These are phyloP conservation scores for Mucor circinelloides DNA, from an alignment of 371 early-diverging fungal genomes.

Conservation along the genomic window DNA sequence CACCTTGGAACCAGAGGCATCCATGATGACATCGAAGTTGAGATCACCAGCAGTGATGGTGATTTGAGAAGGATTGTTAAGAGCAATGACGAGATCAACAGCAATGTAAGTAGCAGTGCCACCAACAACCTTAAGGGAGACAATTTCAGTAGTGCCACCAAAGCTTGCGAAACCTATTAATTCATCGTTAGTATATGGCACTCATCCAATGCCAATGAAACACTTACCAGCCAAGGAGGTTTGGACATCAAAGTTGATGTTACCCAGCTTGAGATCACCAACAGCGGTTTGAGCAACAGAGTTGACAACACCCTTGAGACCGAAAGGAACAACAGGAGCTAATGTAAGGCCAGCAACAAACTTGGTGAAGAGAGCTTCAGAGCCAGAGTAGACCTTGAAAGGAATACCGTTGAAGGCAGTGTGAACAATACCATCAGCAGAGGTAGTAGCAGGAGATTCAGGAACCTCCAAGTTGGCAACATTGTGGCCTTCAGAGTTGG, in stretches of 20 bases:
- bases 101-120: constrained; percentile 44
- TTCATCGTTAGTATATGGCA: neutral
- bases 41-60: constrained; percentile 57
- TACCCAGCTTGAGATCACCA: constrained; percentile 51
- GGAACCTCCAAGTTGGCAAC: constrained; percentile 56
- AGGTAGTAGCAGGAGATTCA: constrained; percentile 48
- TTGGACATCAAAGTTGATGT: constrained; percentile 51
- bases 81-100: constrained; percentile 43
- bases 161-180: constrained; percentile 41
- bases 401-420: constrained; percentile 54
- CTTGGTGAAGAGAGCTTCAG: constrained; percentile 48
- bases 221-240: constrained; percentile 53
- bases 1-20: constrained; percentile 39
- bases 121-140: constrained; percentile 45
- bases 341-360: constrained; percentile 50
- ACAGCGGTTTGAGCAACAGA: constrained; percentile 55
- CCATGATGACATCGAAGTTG: constrained; percentile 44
- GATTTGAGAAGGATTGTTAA: constrained; percentile 58
- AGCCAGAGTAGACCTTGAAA: constrained; percentile 52
- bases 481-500: constrained; percentile 32
- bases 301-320: constrained; percentile 51
- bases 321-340: constrained; percentile 45
- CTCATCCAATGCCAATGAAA: neutral
- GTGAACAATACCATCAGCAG: constrained; percentile 39
- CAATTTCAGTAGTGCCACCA: constrained; percentile 49